Evolutionary conservation across 2,329 filamentous ascomycete genomes (phyloP), one percentile per base, ranked within the genome.

Genomic region (Diaporthe ampelina): DNA sequence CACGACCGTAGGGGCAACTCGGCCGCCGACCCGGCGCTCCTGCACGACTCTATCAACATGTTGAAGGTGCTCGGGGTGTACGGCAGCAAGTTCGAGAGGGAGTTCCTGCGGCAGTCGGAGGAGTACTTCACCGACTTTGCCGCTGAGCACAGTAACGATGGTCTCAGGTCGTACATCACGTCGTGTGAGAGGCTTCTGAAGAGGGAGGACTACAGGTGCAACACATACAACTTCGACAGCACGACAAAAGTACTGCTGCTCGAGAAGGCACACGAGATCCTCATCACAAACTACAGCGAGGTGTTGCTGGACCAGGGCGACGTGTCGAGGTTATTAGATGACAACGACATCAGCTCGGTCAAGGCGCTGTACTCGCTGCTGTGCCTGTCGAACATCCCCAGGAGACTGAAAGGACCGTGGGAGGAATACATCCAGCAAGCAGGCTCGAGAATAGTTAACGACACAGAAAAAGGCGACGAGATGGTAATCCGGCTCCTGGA

Each of bases 51-150:
- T 0, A 91, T 98, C 68, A 90, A 91, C 74, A 95, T 98, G 90
- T 89, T 98, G 76, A 92, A 97, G 78, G 90, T 95, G n/a, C 89
- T 98, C 59, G 91, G 92, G 71, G 91, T 96, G 4, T 99, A 98
- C 82, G 90, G 88, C 0, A 92, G 88, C 75, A 87, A 90, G 19
- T 98, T 99, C 78, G 97, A 98, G 82, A 92, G 93, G 5, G 85
- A 87, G 6, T 93, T 98, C 76, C 84, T 98, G 70, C 84, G 87
- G 11, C 83, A 89, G 8, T 97, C 96, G 0, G 88, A 90, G 70
- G 80, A 84, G 0, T 98, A 93, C 79, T 92, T 97, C 77, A 80
- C 85, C 32, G 86, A 89, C 6, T 97, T 95, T 86, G 93, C 93
- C 2, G 88, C 92, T 72, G 87, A 90, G 13, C 90, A 92, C 79